A percentile compares a stretch with the other conserved stretches of the same genome.
phyloP scores from a whole-genome alignment of 2,329 filamentous ascomycete genomes.

The Daldinia eschscholtzii region DNA sequence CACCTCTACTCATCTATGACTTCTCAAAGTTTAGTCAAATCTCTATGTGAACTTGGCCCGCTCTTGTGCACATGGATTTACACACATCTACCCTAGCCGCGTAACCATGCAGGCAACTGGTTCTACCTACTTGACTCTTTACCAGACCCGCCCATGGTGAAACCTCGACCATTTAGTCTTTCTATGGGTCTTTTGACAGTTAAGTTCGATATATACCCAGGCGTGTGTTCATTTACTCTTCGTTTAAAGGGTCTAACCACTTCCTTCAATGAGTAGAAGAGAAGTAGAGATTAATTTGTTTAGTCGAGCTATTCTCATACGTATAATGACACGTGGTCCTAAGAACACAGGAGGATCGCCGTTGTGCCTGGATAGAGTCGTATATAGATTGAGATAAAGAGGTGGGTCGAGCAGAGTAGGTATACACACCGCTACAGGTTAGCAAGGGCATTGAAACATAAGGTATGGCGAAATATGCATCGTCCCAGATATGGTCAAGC shows the following conservation, averaged over 20 bases:
- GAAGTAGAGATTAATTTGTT: neutral
- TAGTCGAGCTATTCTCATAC: neutral
- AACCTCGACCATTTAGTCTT: neutral
- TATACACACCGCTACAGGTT: slow-evolving; percentile 7
- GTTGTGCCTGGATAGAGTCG: neutral
- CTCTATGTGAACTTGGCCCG: neutral
- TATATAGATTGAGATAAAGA: neutral
- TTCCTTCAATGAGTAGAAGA: neutral
- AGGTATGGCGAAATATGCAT: neutral
- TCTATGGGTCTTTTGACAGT: neutral
- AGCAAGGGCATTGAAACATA: neutral
- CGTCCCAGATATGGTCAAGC: slow-evolving; percentile 5
- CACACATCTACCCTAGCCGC: neutral
- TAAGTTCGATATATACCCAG: neutral
- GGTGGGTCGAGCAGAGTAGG: neutral
- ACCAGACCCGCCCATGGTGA: neutral
- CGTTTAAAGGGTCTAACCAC: neutral
- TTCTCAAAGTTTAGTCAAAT: neutral
- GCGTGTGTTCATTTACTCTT: neutral
- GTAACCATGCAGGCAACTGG: neutral
- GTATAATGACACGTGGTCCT: slow-evolving; percentile 5
- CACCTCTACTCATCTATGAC: neutral
- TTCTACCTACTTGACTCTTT: neutral
- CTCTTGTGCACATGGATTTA: neutral
- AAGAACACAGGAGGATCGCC: neutral